Evolutionary conservation across 345 rosid genomes (phyloP).

Genomic region (Mallotus nudiflorus): DNA sequence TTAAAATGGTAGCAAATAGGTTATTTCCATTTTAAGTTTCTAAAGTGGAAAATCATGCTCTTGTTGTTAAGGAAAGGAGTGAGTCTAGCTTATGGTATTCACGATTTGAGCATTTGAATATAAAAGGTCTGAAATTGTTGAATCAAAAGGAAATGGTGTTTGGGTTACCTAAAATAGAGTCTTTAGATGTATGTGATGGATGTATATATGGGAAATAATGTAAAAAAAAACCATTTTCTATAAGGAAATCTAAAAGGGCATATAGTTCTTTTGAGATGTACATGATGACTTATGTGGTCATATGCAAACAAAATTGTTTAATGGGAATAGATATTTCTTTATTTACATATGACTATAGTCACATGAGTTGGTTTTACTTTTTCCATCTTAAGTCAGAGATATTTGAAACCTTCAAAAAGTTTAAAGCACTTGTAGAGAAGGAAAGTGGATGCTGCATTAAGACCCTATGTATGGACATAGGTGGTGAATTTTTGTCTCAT

Average conservation of each 20-base stretch:
- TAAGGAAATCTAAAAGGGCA: too few species aligned
- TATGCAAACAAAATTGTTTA: neutral
- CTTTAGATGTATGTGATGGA: too few species aligned
- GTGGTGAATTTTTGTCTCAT: too few species aligned
- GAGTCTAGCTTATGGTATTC: too few species aligned
- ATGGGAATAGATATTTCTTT: neutral
- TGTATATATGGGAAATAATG: too few species aligned
- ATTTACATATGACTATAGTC: neutral
- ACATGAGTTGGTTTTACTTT: neutral
- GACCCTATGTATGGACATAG: neutral
- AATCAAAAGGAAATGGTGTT: neutral
- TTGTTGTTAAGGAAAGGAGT: neutral
- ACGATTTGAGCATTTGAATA: too few species aligned
- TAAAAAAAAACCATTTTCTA: too few species aligned
- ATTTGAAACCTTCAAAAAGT: neutral
- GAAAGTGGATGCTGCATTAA: neutral
- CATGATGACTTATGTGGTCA: neutral
- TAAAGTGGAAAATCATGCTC: neutral
- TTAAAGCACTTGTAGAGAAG: neutral
- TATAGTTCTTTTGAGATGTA: too few species aligned
- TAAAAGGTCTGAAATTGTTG: neutral
- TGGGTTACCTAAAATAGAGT: too few species aligned
- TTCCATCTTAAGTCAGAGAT: neutral
- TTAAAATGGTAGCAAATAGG: neutral
- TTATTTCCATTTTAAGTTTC: too few species aligned